Conservation (phyloP, 1,284 basidiomycete genomes). For the Malassezia pachydermatis region DNA sequence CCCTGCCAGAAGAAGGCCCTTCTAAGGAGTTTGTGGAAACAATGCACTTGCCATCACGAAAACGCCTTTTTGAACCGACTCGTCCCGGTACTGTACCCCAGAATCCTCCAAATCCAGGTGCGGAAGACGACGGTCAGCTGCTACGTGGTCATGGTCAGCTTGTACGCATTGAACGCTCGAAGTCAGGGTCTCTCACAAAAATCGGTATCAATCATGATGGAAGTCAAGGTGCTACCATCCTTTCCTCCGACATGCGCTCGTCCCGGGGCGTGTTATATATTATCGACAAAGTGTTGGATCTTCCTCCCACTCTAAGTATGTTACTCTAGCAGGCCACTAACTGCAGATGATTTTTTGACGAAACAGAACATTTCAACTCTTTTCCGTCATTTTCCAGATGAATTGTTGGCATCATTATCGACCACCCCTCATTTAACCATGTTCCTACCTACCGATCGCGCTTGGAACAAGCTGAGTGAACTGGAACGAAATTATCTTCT, state of each 20-base stretch:
- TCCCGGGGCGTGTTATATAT: constrained; percentile 66
- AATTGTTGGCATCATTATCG: constrained; percentile 26
- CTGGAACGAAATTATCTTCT: constrained; percentile 35
- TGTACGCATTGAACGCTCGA: constrained; percentile 53
- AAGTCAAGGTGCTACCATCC: constrained; percentile 53
- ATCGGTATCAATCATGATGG: constrained; percentile 56
- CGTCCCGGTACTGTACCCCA: constrained; percentile 42
- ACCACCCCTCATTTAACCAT: constrained; percentile 63
- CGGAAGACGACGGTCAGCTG: constrained; percentile 54
- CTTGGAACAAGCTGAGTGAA: constrained; percentile 55
- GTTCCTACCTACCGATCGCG: constrained; percentile 75
- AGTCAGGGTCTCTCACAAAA: neutral
- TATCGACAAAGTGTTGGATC: constrained; percentile 64
- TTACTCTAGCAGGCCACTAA: too few relatives aligned
- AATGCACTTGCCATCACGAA: constrained; percentile 61
- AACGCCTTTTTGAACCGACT: constrained; percentile 60
- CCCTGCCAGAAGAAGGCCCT: constrained; percentile 50
- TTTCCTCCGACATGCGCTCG: constrained; percentile 50
- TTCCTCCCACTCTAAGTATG: constrained; percentile 66
- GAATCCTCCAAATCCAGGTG: constrained; percentile 29
- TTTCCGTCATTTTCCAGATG: constrained; percentile 31
- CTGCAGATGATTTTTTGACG: constrained; percentile 53
- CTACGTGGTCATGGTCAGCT: constrained; percentile 74
- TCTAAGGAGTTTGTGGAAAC: constrained; percentile 24
- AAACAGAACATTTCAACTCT: neutral